A percentile compares a stretch with the other conserved stretches of the same genome.
phyloP scores from a whole-genome alignment of 2,329 filamentous ascomycete species.

The Pyricularia pennisetigena region DNA sequence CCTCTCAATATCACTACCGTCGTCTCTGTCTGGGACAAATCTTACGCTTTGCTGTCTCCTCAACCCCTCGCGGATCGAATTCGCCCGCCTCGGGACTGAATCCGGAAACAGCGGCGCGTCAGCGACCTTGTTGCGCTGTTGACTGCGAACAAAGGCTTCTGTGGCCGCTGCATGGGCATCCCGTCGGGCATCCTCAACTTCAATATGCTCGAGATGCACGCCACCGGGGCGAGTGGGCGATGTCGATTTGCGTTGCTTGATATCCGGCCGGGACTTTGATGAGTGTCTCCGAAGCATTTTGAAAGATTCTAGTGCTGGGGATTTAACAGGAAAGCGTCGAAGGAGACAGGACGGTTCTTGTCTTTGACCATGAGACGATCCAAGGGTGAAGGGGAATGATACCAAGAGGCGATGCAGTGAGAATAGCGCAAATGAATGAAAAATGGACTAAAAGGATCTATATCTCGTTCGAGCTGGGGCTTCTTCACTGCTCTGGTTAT shows the following conservation, averaged over 20 bases:
- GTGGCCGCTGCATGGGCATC: conserved; percentile 54
- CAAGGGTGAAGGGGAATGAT: neutral
- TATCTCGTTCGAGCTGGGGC: neutral
- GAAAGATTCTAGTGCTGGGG: neutral
- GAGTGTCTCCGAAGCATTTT: conserved; percentile 41
- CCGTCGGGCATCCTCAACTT: conserved; percentile 37
- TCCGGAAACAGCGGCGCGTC: conserved; percentile 17
- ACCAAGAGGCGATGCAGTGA: neutral
- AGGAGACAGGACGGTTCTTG: neutral
- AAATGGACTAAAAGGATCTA: neutral
- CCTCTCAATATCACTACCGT: neutral
- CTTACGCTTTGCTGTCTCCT: conserved; percentile 42
- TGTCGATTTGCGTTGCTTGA: conserved; percentile 44
- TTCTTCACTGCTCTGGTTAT: neutral
- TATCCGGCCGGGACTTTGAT: conserved; percentile 29
- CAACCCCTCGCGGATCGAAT: neutral
- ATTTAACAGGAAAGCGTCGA: neutral
- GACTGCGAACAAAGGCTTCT: conserved; percentile 48
- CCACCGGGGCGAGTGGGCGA: conserved; percentile 31
- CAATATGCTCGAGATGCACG: conserved; percentile 36
- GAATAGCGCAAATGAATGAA: neutral
- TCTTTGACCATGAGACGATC: neutral
- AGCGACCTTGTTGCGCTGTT: conserved; percentile 24
- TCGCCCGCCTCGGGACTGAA: neutral
- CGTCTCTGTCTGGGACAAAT: conserved; percentile 26